phyloP scores from a whole-genome alignment of 768 basidiomycete genomes.

The Coprinopsis strossmayeri region DNA sequence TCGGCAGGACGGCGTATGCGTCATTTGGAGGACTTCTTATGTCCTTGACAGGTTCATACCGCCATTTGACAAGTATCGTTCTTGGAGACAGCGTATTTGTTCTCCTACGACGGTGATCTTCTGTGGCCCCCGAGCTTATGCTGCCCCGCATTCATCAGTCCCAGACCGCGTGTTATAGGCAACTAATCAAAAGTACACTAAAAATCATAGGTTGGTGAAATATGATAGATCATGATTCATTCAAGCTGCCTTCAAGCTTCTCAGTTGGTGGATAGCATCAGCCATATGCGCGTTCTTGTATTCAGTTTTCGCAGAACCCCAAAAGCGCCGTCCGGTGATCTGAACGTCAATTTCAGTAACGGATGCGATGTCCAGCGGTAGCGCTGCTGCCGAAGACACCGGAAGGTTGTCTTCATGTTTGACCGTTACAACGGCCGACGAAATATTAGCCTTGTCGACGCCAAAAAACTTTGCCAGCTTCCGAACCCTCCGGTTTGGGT shows the following conservation, averaged over 20 bases:
- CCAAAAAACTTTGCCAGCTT: constrained; percentile 57
- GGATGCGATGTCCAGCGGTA: not conserved
- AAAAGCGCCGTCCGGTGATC: constrained; percentile 33
- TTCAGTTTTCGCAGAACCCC: constrained; percentile 22
- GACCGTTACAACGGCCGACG: constrained; percentile 16
- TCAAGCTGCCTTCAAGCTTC: constrained; percentile 29
- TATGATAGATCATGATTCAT: not conserved
- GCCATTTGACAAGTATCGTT: constrained; percentile 88
- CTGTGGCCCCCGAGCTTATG: not conserved
- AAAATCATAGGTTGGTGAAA: not conserved
- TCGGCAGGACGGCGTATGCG: constrained; percentile 80
- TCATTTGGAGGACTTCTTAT: constrained; percentile 95
- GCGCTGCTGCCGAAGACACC: not conserved
- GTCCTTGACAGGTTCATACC: constrained; percentile 87
- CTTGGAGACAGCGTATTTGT: constrained; percentile 92
- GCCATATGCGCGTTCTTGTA: constrained; percentile 30
- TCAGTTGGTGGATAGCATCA: constrained; percentile 38
- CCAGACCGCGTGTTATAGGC: not conserved
- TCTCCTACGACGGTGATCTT: constrained; percentile 66
- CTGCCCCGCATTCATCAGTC: not conserved
- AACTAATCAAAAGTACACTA: not conserved
- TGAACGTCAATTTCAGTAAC: constrained; percentile 31
- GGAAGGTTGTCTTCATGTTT: too few species aligned
- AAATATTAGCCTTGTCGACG: constrained; percentile 41
- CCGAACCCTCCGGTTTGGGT: constrained; percentile 35